Evolutionary conservation across 148 eudicot species (phyloP).

Genomic region (Bassia scoparia): DNA sequence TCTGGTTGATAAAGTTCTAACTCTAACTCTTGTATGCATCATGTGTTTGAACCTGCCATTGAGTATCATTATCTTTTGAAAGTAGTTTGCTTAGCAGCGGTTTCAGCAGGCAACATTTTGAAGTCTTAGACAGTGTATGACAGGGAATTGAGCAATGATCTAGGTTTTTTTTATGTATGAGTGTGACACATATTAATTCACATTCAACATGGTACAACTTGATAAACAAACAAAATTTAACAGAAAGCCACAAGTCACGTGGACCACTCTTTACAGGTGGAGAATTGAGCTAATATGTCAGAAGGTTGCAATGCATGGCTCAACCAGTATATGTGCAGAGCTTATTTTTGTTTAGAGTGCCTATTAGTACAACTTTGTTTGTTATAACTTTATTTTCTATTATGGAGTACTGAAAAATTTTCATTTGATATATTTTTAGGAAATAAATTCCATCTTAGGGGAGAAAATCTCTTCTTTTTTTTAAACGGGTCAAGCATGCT

Average conservation of each 20-base stretch:
- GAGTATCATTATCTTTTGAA: neutral
- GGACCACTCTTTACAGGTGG: neutral
- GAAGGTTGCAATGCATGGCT: neutral
- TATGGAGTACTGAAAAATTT: neutral
- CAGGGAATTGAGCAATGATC: neutral
- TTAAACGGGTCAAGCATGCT: too few relatives aligned
- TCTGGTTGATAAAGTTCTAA: neutral
- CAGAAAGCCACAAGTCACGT: neutral
- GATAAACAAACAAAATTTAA: neutral
- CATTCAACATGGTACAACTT: neutral
- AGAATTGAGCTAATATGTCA: neutral
- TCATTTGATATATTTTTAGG: conserved; percentile 40
- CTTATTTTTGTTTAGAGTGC: too few relatives aligned
- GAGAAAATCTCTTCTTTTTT: conserved; percentile 83
- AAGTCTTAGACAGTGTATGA: neutral
- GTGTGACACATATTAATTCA: neutral
- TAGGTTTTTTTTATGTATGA: neutral
- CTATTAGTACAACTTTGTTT: too few relatives aligned
- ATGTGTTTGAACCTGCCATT: neutral
- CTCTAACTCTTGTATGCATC: neutral
- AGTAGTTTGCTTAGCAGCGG: neutral
- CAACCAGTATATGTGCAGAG: neutral
- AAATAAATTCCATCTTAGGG: conserved; percentile 82
- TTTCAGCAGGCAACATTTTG: too few relatives aligned
- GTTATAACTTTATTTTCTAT: neutral